phyloP scores from a whole-genome alignment of 73 alveolate species.

The Uronychia setigera region DNA sequence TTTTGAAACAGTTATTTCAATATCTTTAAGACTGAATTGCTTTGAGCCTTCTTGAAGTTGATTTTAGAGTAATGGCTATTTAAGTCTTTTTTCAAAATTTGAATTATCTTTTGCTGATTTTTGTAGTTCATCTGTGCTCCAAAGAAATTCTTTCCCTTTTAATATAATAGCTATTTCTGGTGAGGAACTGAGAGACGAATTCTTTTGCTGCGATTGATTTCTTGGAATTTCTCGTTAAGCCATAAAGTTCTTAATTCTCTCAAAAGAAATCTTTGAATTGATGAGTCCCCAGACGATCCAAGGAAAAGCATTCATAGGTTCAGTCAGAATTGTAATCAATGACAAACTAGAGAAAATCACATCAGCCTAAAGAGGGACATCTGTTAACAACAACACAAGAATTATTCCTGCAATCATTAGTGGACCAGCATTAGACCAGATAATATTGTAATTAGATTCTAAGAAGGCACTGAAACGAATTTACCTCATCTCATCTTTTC shows the following conservation, averaged over 20 bases:
- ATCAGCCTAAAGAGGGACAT: no score
- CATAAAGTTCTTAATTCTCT: not conserved
- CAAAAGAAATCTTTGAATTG: not conserved
- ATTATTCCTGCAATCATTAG: no score
- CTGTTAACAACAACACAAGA: no score
- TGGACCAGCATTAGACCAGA: not conserved
- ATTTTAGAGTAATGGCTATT: no score
- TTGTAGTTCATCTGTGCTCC: no score
- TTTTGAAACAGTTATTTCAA: not conserved
- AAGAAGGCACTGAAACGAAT: not conserved
- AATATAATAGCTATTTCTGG: no score
- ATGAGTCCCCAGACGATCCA: not conserved
- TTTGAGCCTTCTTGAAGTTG: not conserved
- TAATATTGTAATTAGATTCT: not conserved
- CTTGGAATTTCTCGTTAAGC: not conserved
- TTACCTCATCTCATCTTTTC: constrained; percentile 48
- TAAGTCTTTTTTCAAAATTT: no score
- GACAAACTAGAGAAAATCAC: no score
- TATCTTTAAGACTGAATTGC: not conserved
- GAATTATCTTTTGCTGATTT: no score
- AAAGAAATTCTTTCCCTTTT: no score
- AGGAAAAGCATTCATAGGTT: not conserved
- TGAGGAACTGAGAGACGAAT: no score
- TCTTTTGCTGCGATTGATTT: no score
- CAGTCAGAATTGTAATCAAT: not conserved